Base-by-base conservation (phyloP, 345 rosid species). In the Corymbia maculata region DNA sequence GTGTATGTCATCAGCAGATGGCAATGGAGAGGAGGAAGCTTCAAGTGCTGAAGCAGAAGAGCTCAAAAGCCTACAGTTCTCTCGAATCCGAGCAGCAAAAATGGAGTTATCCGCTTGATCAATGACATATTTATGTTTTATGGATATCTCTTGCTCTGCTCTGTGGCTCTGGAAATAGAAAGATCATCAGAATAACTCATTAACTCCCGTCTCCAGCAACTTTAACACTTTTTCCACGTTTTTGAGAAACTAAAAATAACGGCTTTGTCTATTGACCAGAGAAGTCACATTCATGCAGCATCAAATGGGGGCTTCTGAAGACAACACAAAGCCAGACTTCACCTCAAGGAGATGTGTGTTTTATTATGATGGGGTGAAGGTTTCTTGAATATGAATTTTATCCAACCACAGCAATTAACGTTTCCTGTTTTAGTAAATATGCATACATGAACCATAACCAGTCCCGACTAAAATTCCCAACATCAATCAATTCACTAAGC, bases 31-130 rank as follows among this genome's bases (percentile, higher is more conserved):
- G 93, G 59, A 22, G 89, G 87, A 87, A 88, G 91, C 92, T 89
- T 93, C 94, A 50, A 95, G 93, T 91, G 94, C 94, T 28, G 94
- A 90, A 66, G 87, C 90, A 11, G 98, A 94, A 42, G 94, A 87
- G 85, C 92, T 90, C 53, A 97, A 94, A 88, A 96, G 92, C 88
- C 94, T 88, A 89, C 91, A 93, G 89, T 95, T 97, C 85, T 93
- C 93, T 51, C 94, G 93, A 52, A 95, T 93, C 51, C 97, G 93
- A 91, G 93, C 88, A 21, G 92, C 88, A 94, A 89, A 90, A 88
- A 92, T 6, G 95, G 97, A 52, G 86, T 88, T 64, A 95, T 3
- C 87, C 96, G 95, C 68, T 89, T 91, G 88, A 95, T 75, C 82
- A 75, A 36, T 10, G 55, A 51, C 87, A 30, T 42, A 52, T 85